Evolutionary conservation across 495 filamentous ascomycete genomes (phyloP).

Genomic region (Aspergillus kassunensis): DNA sequence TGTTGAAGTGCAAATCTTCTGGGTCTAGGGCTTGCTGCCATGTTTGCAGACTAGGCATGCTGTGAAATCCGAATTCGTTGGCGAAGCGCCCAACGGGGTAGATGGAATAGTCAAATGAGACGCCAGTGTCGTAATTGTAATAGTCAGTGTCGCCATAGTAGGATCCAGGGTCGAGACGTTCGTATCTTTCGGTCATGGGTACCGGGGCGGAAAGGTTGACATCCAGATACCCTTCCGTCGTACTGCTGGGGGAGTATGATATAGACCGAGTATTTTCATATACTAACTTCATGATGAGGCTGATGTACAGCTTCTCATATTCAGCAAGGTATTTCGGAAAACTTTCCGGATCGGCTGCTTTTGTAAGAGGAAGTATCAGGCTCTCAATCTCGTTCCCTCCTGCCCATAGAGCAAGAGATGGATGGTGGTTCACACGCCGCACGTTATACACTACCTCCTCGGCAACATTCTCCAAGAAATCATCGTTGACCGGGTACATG

Average conservation of each 20-base stretch:
- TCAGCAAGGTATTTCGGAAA: slow-evolving; percentile 47
- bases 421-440: slow-evolving; percentile 62
- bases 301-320: slow-evolving; percentile 61
- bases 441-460: slow-evolving; percentile 61
- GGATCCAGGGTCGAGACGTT: slow-evolving; percentile 50
- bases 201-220: slow-evolving; percentile 54
- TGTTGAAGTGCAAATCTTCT: slow-evolving; percentile 57
- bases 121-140: slow-evolving; percentile 59
- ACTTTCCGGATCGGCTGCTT: slow-evolving; percentile 39
- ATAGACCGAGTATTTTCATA: slow-evolving; percentile 64
- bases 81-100: slow-evolving; percentile 64
- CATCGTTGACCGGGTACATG: slow-evolving; percentile 54
- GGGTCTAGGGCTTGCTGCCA: slow-evolving; percentile 54
- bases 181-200: slow-evolving; percentile 59
- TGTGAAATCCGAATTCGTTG: slow-evolving; percentile 65
- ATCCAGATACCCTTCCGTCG: slow-evolving; percentile 58
- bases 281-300: slow-evolving; percentile 56
- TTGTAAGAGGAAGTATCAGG: slow-evolving; percentile 47
- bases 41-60: slow-evolving; percentile 61
- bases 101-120: slow-evolving; percentile 52
- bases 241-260: slow-evolving; percentile 63
- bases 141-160: slow-evolving; percentile 68
- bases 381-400: slow-evolving; percentile 65
- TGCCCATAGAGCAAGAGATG: slow-evolving; percentile 64
- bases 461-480: slow-evolving; percentile 55